phyloP scores from a whole-genome alignment of 169 alveolate genomes.

The Cryptosporidium tyzzeri region DNA sequence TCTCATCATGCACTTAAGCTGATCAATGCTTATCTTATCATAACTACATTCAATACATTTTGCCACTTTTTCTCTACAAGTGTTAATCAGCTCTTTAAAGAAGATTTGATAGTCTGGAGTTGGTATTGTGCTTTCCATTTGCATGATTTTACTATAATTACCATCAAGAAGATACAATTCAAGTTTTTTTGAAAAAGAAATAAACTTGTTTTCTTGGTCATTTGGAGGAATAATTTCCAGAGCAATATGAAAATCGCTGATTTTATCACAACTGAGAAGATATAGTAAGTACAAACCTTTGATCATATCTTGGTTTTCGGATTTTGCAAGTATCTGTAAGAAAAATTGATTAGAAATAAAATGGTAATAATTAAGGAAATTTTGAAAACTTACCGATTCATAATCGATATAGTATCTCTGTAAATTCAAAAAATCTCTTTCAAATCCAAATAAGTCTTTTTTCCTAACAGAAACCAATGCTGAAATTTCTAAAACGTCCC shows the following conservation, averaged over 20 bases:
- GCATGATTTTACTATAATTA: constrained; percentile 71
- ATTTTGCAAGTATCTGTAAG: constrained; percentile 14
- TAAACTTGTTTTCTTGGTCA: constrained; percentile 54
- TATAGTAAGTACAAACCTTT: constrained; percentile 73
- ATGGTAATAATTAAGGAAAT: neutral
- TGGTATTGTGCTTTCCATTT: constrained; percentile 26
- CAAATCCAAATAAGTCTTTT: constrained; percentile 48
- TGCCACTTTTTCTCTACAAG: constrained; percentile 73
- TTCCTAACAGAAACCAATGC: constrained; percentile 8
- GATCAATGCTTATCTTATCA: constrained; percentile 40
- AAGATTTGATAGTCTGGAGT: constrained; percentile 35
- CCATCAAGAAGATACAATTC: constrained; percentile 78
- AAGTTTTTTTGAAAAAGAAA: constrained; percentile 62
- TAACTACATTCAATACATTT: constrained; percentile 69
- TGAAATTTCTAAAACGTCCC: constrained; percentile 57
- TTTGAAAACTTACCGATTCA: constrained; percentile 17
- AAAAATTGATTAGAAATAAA: neutral
- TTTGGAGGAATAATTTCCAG: constrained; percentile 69
- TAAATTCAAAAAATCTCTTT: constrained; percentile 42
- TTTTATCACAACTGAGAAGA: constrained; percentile 75
- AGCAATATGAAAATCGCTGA: constrained; percentile 76
- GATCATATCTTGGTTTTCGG: constrained; percentile 62
- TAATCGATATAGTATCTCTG: constrained; percentile 38
- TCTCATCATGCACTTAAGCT: constrained; percentile 65
- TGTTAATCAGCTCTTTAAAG: constrained; percentile 4